These are phyloP conservation scores for Rutstroemia sp. DNA, from an alignment of 2,329 filamentous ascomycete species.

Conservation along the genomic window DNA sequence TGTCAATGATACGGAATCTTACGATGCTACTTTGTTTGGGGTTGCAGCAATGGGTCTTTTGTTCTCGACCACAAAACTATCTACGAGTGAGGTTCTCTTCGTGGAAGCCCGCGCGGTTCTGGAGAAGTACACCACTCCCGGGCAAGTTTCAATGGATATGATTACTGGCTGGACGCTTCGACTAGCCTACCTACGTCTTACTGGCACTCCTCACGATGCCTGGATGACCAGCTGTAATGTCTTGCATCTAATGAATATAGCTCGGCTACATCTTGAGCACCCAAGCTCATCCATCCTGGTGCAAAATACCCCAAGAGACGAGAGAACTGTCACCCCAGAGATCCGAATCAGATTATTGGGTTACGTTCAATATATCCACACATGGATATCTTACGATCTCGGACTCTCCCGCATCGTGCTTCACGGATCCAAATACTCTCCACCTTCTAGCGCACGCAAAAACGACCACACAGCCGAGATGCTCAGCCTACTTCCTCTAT, in stretches of 20 bases:
- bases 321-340: not conserved
- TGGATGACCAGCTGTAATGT: conserved; percentile 22
- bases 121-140: conserved; percentile 5
- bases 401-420: conserved; percentile 2
- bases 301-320: not conserved
- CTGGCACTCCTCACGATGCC: conserved; percentile 18
- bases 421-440: not conserved
- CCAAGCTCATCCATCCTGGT: not conserved
- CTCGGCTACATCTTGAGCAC: conserved; percentile 23
- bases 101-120: conserved; percentile 13
- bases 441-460: not conserved
- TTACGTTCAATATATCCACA: conserved; percentile 5
- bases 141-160: conserved; percentile 15
- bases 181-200: conserved; percentile 19
- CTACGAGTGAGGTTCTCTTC: conserved; percentile 24
- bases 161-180: conserved; percentile 19
- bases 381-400: conserved; percentile 5
- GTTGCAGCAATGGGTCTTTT: conserved; percentile 29
- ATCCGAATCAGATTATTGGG: conserved; percentile 4
- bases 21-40: conserved; percentile 28
- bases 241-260: conserved; percentile 23
- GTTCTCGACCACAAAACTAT: conserved; percentile 21
- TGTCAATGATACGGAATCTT: conserved; percentile 25
- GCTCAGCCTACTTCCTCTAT: conserved; percentile 4
- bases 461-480: conserved; percentile 6